Evolutionary conservation across 176 grass and related monocot genomes (phyloP).

Genomic region (Otatea glauca): DNA sequence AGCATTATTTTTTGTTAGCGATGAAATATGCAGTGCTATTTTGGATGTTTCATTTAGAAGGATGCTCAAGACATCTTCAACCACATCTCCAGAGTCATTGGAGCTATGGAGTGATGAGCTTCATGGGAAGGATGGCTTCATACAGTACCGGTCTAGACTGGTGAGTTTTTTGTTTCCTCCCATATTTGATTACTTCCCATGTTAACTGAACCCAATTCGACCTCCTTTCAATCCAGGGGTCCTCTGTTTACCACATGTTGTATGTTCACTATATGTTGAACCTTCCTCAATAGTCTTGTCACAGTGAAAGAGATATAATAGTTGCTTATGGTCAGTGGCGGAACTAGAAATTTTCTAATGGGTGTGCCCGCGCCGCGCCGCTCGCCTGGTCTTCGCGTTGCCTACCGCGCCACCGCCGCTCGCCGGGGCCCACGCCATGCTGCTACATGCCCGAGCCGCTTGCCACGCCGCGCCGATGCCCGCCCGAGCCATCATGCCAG

Average conservation of each 20-base stretch:
- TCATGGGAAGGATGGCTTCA: constrained; percentile 18
- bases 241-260: not conserved
- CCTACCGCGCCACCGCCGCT: too few species aligned
- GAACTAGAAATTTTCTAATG: too few species aligned
- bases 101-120: constrained; percentile 27
- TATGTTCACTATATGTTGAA: not conserved
- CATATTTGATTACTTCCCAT: not conserved
- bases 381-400: too few species aligned
- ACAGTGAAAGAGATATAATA: too few species aligned
- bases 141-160: constrained; percentile 14
- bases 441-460: too few species aligned
- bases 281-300: too few species aligned
- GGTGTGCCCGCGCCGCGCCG: too few species aligned
- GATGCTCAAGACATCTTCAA: constrained; percentile 18
- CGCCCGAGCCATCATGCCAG: too few species aligned
- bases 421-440: too few species aligned
- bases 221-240: not conserved
- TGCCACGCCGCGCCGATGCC: too few species aligned
- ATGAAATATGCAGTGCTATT: not conserved
- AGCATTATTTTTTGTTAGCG: not conserved
- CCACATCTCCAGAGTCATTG: not conserved
- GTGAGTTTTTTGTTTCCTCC: constrained; percentile 6
- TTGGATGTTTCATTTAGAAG: constrained; percentile 21
- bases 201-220: not conserved
- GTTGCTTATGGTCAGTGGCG: too few species aligned